A percentile compares a stretch with the other conserved stretches of the same genome.
Conservation (phyloP, 1,139 yeast species). For the Debaryomyces coudertii region DNA sequence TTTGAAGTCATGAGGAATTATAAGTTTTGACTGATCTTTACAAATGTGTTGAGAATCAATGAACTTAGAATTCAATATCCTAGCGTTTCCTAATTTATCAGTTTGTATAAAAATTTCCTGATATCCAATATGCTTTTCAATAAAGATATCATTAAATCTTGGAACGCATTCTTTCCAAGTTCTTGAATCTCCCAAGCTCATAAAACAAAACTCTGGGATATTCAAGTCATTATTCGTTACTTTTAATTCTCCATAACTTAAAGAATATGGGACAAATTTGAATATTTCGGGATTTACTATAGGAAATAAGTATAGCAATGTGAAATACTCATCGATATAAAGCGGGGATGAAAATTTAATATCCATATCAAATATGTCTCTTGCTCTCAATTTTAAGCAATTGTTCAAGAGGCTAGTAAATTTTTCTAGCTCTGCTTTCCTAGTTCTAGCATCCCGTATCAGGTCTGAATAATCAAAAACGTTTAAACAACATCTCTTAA, state of each 20-base stretch:
- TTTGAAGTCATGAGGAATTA: slow-evolving; percentile 8
- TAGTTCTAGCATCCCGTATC: slow-evolving; percentile 7
- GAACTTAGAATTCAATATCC: not conserved
- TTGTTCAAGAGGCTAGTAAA: slow-evolving; percentile 21
- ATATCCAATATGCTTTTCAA: slow-evolving; percentile 5
- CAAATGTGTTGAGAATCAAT: not conserved
- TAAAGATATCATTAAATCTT: slow-evolving; percentile 8
- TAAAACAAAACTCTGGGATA: not conserved
- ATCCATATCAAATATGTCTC: slow-evolving; percentile 30
- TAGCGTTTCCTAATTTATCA: not conserved
- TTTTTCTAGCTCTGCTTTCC: slow-evolving; percentile 15
- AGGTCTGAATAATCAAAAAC: slow-evolving; percentile 11
- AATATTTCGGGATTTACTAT: slow-evolving; percentile 22
- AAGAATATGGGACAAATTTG: slow-evolving; percentile 23
- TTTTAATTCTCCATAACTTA: slow-evolving; percentile 27
- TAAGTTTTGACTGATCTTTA: not conserved
- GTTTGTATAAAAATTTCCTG: slow-evolving; percentile 3
- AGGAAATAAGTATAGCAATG: slow-evolving; percentile 32
- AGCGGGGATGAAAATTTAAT: slow-evolving; percentile 19
- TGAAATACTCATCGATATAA: slow-evolving; percentile 24
- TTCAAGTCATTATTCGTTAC: not conserved
- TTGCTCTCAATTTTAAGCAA: slow-evolving; percentile 18
- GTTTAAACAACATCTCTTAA: slow-evolving; percentile 11
- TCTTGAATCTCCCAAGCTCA: not conserved
- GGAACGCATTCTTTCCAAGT: slow-evolving; percentile 4